phyloP scores from a whole-genome alignment of 129 eudicot genomes.

The Gnaphalium uliginosum region DNA sequence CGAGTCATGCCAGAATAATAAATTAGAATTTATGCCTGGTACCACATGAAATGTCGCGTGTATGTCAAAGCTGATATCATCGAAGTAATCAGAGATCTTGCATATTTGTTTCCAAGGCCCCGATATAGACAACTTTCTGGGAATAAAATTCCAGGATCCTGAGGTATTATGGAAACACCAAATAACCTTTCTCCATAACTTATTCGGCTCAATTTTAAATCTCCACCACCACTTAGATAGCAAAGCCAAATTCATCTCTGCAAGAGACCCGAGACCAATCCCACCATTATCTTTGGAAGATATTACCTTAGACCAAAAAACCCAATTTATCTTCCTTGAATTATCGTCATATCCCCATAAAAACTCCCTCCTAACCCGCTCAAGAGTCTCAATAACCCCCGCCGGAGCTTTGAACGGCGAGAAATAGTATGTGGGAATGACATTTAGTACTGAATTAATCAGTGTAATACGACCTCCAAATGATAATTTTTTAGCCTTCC shows the following conservation, averaged over 20 bases:
- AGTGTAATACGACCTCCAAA: neutral
- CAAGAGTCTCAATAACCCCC: neutral
- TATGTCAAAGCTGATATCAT: too few relatives aligned
- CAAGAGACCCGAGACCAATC: neutral
- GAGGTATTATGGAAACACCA: neutral
- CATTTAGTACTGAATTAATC: neutral
- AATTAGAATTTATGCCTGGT: too few relatives aligned
- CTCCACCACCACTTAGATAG: neutral
- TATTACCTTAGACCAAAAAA: neutral
- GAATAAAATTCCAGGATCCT: conserved; percentile 9
- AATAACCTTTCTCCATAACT: neutral
- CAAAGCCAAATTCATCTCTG: neutral
- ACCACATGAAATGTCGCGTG: too few relatives aligned
- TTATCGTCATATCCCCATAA: neutral
- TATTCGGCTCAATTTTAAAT: neutral
- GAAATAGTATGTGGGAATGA: neutral
- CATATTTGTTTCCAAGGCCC: neutral
- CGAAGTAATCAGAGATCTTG: too few relatives aligned
- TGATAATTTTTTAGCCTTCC: neutral
- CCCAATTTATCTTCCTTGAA: neutral
- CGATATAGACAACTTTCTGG: conserved; percentile 15
- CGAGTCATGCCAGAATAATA: neutral
- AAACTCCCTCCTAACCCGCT: neutral
- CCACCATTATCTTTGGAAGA: neutral
- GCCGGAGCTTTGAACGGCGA: neutral